These are phyloP conservation scores for Metarhizium sp. DNA, from an alignment of 2,329 filamentous ascomycete species.

Conservation along the genomic window DNA sequence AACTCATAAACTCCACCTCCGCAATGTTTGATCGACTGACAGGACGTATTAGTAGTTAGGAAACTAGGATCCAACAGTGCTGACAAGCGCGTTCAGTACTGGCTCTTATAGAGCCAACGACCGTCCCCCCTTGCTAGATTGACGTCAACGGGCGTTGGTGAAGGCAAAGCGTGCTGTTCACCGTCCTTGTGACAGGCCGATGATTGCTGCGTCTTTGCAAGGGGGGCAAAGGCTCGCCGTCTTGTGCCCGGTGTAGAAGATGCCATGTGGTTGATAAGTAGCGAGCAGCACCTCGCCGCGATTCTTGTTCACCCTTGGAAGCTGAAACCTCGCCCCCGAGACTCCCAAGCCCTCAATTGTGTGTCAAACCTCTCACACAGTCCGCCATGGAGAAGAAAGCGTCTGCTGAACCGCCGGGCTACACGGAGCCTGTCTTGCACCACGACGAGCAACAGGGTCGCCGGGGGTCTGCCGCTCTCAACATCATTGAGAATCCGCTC, in stretches of 20 bases:
- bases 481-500: slow-evolving; percentile 24
- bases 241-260: too few relatives aligned
- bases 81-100: not conserved
- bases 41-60: not conserved
- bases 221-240: not conserved
- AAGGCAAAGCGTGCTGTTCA: not conserved
- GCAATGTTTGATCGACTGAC: not conserved
- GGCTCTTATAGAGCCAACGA: too few relatives aligned
- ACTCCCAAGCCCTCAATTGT: too few relatives aligned
- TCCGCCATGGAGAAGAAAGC: slow-evolving; percentile 9
- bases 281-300: too few relatives aligned
- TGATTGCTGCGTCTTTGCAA: not conserved
- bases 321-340: too few relatives aligned
- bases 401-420: not conserved
- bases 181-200: not conserved
- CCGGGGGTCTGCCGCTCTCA: slow-evolving; percentile 17
- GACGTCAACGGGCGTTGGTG: not conserved
- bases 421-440: slow-evolving; percentile 7
- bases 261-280: too few relatives aligned
- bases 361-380: not conserved
- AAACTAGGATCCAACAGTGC: not conserved
- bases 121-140: not conserved
- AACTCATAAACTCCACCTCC: not conserved
- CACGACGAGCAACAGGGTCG: slow-evolving; percentile 5
- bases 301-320: too few relatives aligned